Conservation (phyloP, 345 rosid species). For the Arabis alpina region DNA sequence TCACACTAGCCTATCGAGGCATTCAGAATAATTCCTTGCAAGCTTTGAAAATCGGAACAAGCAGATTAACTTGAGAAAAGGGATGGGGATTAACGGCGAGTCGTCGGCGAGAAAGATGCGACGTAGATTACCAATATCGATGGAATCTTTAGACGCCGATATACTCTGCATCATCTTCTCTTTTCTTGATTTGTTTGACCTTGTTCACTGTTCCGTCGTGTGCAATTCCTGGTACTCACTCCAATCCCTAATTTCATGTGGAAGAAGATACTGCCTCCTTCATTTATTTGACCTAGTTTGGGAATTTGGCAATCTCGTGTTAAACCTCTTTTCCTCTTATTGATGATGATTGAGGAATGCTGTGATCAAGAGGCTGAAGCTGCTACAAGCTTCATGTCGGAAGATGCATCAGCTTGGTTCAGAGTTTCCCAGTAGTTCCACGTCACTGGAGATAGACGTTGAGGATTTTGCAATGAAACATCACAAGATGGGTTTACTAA, state of each 20-base stretch:
- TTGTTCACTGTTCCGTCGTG: slow-evolving; percentile 77
- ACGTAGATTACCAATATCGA: slow-evolving; percentile 48
- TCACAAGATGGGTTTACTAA: slow-evolving; percentile 56
- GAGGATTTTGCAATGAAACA: slow-evolving; percentile 69
- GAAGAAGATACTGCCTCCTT: too few relatives aligned
- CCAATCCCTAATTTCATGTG: background rate
- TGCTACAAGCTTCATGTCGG: slow-evolving; percentile 55
- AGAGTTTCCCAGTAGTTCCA: slow-evolving; percentile 20
- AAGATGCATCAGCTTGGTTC: slow-evolving; percentile 46
- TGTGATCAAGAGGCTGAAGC: slow-evolving; percentile 54
- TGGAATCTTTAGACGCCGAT: slow-evolving; percentile 58
- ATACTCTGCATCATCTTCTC: slow-evolving; percentile 74
- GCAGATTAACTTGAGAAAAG: background rate
- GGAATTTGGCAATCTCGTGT: too few relatives aligned
- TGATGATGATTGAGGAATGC: slow-evolving; percentile 53
- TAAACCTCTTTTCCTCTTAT: background rate
- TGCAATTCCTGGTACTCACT: slow-evolving; percentile 71
- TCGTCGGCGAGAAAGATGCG: slow-evolving; percentile 51
- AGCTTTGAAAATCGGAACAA: too few relatives aligned
- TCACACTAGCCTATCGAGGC: too few relatives aligned
- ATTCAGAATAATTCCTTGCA: too few relatives aligned
- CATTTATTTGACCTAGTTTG: background rate
- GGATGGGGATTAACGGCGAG: slow-evolving; percentile 40
- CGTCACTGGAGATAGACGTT: slow-evolving; percentile 43
- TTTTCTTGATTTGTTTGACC: slow-evolving; percentile 68